Percentiles rank a stretch among this genome's conserved stretches.
Evolutionary conservation across 805 yeast genomes (phyloP).

Genomic region (Helenozyma baotianmanensis): DNA sequence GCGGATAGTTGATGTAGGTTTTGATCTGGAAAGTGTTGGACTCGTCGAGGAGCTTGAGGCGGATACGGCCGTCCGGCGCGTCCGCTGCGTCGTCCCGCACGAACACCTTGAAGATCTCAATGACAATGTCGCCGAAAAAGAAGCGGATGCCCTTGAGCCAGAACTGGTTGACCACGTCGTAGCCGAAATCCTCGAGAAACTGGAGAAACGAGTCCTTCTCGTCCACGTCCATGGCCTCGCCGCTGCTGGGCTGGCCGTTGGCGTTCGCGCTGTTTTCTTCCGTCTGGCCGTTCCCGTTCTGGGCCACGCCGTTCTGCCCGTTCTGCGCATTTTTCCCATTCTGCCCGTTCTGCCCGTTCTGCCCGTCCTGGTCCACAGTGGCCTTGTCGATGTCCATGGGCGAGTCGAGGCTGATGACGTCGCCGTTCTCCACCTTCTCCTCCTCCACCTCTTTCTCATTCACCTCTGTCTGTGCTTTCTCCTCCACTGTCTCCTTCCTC

Average conservation of each 20-base stretch:
- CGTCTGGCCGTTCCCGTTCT: not conserved
- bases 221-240: not conserved
- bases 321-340: too few species aligned
- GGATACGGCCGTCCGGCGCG: constrained; percentile 21
- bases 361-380: not conserved
- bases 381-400: constrained; percentile 1
- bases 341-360: too few species aligned
- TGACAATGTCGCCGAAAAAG: constrained; percentile 55
- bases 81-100: constrained; percentile 29
- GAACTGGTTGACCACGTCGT: constrained; percentile 56
- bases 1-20: constrained; percentile 65
- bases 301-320: not conserved
- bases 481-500: not conserved
- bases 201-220: constrained; percentile 35
- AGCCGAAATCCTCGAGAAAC: constrained; percentile 64
- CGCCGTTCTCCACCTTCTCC: constrained; percentile 1
- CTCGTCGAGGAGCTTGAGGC: constrained; percentile 41
- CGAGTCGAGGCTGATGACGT: constrained; percentile 1
- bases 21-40: constrained; percentile 58
- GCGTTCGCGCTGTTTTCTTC: constrained; percentile 1
- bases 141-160: constrained; percentile 59
- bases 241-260: too few species aligned
- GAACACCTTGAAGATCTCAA: constrained; percentile 52
- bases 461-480: not conserved
- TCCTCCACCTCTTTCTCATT: constrained; percentile 1